Conservation (phyloP, 148 eudicot genomes). For the Limonium bicolor region DNA sequence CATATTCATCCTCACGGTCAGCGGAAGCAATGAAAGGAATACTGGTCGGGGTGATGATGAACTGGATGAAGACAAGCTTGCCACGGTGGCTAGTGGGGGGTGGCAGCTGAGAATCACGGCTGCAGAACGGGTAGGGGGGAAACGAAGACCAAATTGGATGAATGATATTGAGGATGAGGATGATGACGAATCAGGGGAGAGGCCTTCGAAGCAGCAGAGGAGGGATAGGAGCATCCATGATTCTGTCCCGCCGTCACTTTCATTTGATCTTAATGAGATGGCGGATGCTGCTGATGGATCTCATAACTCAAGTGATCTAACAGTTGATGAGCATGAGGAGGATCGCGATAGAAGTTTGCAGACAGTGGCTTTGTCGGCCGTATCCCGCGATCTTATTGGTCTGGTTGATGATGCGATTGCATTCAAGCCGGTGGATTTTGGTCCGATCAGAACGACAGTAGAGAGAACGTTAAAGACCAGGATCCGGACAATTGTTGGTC, state of each 20-base stretch:
- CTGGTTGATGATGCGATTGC: slow-evolving; percentile 42
- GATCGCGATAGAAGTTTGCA: slow-evolving; percentile 21
- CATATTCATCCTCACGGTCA: slow-evolving; percentile 51
- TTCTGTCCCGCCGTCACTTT: slow-evolving; percentile 25
- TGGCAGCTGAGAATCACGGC: slow-evolving; percentile 62
- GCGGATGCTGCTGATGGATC: slow-evolving; percentile 56
- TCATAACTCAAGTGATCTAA: slow-evolving; percentile 67
- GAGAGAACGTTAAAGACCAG: slow-evolving; percentile 30
- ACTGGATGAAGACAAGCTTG: slow-evolving; percentile 49
- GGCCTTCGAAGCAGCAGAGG: slow-evolving; percentile 36
- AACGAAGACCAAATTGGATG: slow-evolving; percentile 50
- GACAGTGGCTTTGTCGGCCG: slow-evolving; percentile 27
- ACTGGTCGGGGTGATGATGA: slow-evolving; percentile 10
- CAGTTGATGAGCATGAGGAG: slow-evolving; percentile 52
- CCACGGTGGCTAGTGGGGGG: slow-evolving; percentile 30
- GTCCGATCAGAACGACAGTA: slow-evolving; percentile 25
- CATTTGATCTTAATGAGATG: slow-evolving; percentile 60
- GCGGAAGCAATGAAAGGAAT: slow-evolving; percentile 24
- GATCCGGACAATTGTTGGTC: slow-evolving; percentile 29
- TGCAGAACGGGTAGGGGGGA: slow-evolving; percentile 28
- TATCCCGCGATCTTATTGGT: slow-evolving; percentile 27
- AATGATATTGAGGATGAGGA: slow-evolving; percentile 17
- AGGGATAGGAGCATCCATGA: slow-evolving; percentile 24
- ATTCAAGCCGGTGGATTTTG: slow-evolving; percentile 56
- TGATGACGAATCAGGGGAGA: no score